phyloP scores from a whole-genome alignment of 2,329 filamentous ascomycete genomes.

The Aureobasidium melanogenum region DNA sequence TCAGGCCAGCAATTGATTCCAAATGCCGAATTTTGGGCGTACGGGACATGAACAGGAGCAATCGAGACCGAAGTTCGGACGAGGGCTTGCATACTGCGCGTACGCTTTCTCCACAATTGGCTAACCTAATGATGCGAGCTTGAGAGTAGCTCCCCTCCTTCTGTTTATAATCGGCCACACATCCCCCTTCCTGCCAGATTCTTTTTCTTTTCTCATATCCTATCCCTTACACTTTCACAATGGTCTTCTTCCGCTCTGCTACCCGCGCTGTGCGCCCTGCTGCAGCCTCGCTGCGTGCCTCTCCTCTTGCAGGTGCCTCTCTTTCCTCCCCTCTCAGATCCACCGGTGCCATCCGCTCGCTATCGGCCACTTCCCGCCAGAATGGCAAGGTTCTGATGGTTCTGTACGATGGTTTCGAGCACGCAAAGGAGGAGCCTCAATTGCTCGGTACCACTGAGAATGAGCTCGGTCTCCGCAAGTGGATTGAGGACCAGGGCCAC shows the following conservation, averaged over 20 bases:
- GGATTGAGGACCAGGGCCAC: constrained; percentile 96
- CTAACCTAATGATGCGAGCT: not conserved
- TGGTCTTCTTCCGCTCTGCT: constrained; percentile 55
- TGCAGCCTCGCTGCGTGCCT: constrained; percentile 41
- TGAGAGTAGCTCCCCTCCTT: not conserved
- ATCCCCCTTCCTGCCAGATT: not conserved
- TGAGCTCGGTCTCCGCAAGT: constrained; percentile 93
- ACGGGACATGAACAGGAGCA: not conserved
- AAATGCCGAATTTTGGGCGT: constrained; percentile 5
- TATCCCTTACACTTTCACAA: constrained; percentile 28
- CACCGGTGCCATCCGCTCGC: constrained; percentile 48
- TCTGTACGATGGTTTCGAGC: constrained; percentile 81
- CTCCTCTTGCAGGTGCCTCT: constrained; percentile 24
- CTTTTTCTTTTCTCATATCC: not conserved
- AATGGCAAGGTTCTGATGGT: constrained; percentile 95
- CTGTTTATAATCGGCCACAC: constrained; percentile 5
- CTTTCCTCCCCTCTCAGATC: constrained; percentile 32
- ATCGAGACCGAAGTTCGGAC: not conserved
- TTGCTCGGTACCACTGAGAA: constrained; percentile 96
- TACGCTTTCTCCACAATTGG: constrained; percentile 8
- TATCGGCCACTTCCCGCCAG: constrained; percentile 56
- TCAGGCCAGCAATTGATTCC: not conserved
- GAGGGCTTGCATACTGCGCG: not conserved
- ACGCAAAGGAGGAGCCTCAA: constrained; percentile 79
- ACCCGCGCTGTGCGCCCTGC: constrained; percentile 49